Evolutionary conservation across 2,329 filamentous ascomycete genomes (phyloP).

Genomic region (Aspergillus awamori): DNA sequence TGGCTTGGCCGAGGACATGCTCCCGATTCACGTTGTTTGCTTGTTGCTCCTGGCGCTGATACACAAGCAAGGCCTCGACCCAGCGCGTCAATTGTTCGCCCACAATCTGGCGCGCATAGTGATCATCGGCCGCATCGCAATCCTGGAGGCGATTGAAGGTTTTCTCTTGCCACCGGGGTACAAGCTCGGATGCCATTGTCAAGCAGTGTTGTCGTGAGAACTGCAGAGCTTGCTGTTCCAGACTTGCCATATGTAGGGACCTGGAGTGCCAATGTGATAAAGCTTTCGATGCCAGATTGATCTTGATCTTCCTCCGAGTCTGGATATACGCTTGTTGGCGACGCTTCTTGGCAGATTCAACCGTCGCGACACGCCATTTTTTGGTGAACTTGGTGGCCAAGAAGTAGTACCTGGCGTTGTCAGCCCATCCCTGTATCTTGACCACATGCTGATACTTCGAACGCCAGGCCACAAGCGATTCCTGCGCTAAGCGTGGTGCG

Average conservation of each 20-base stretch:
- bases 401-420: conserved; percentile 60
- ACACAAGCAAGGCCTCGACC: conserved; percentile 37
- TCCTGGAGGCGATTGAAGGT: conserved; percentile 40
- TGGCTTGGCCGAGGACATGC: conserved; percentile 51
- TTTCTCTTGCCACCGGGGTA: conserved; percentile 49
- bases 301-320: conserved; percentile 57
- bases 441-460: conserved; percentile 45
- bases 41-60: conserved; percentile 44
- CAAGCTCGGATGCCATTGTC: conserved; percentile 36
- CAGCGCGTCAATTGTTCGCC: conserved; percentile 43
- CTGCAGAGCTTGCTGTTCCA: conserved; percentile 45
- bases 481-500: conserved; percentile 44
- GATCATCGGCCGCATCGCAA: conserved; percentile 41
- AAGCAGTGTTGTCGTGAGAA: conserved; percentile 40
- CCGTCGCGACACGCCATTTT: conserved; percentile 54
- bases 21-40: conserved; percentile 52
- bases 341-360: conserved; percentile 54
- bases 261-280: conserved; percentile 45
- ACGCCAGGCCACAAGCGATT: conserved; percentile 45
- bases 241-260: conserved; percentile 33
- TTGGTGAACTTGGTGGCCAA: conserved; percentile 54
- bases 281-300: conserved; percentile 52
- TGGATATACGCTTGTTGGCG: conserved; percentile 60
- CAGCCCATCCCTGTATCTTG: conserved; percentile 56
- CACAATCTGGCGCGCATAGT: conserved; percentile 42